phyloP scores from a whole-genome alignment of 2,329 filamentous ascomycete genomes.

The Rasamsonia emersonii region DNA sequence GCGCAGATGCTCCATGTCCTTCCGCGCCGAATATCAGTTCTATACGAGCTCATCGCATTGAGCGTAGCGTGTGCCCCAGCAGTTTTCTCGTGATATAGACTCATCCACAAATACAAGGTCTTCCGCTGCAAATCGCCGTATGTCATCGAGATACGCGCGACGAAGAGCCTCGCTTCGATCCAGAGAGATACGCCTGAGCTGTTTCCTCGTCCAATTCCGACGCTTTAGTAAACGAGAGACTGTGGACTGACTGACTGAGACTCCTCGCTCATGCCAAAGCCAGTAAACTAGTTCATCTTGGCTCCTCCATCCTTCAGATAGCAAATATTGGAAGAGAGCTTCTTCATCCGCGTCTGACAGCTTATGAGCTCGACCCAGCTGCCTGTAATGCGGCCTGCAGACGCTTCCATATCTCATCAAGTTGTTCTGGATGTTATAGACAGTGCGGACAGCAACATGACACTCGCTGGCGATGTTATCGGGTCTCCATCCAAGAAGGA shows the following conservation, averaged over 20 bases:
- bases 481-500: background rate
- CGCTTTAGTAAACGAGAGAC: slow-evolving; percentile 1
- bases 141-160: background rate
- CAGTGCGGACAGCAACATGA: slow-evolving; percentile 1
- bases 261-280: background rate
- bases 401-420: background rate
- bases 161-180: background rate
- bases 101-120: slow-evolving; percentile 7
- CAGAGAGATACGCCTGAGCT: slow-evolving; percentile 1
- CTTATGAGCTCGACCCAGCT: background rate
- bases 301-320: background rate
- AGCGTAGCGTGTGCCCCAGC: slow-evolving; percentile 6
- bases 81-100: slow-evolving; percentile 9
- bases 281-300: slow-evolving; percentile 1
- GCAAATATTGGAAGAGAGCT: slow-evolving; percentile 1
- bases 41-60: background rate
- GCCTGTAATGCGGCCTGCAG: background rate
- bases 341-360: slow-evolving; percentile 1
- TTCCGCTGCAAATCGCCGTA: slow-evolving; percentile 4
- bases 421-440: slow-evolving; percentile 2
- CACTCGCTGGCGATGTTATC: slow-evolving; percentile 1
- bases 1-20: slow-evolving; percentile 1
- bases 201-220: slow-evolving; percentile 1
- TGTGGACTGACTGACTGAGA: background rate
- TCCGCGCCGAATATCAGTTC: background rate